A percentile compares a stretch with the other conserved stretches of the same genome.
Evolutionary conservation across 176 grass and related monocot species (phyloP).

Genomic region (Panicum miliaceum): DNA sequence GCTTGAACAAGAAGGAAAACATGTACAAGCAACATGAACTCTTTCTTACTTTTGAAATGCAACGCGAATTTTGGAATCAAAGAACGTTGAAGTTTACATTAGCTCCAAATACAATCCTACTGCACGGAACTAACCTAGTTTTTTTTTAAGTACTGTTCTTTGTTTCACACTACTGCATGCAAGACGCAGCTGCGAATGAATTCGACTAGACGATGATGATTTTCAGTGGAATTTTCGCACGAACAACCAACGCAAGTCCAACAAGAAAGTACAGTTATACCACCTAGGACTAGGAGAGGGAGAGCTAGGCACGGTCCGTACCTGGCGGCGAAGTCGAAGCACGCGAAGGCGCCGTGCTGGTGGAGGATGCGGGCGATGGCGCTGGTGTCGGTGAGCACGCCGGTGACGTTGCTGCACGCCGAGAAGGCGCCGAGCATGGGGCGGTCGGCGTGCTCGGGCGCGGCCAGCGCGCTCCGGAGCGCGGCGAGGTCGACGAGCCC

Average conservation of each 20-base stretch:
- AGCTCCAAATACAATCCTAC: no score
- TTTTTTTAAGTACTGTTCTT: no score
- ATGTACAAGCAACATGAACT: neutral
- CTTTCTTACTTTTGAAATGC: neutral
- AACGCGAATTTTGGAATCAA: no score
- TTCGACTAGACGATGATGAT: no score
- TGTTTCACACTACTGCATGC: no score
- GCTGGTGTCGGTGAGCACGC: constrained; percentile 61
- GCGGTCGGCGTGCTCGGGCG: constrained; percentile 37
- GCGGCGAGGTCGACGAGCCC: constrained; percentile 63
- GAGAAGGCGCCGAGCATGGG: constrained; percentile 84
- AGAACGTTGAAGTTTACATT: no score
- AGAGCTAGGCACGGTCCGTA: neutral
- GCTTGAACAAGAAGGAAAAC: neutral
- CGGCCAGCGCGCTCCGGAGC: constrained; percentile 33
- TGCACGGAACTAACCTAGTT: no score
- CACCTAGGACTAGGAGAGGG: no score
- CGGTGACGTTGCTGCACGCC: constrained; percentile 87
- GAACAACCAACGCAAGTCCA: neutral
- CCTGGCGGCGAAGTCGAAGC: constrained; percentile 92
- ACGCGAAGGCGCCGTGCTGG: constrained; percentile 74
- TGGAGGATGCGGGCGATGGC: constrained; percentile 65
- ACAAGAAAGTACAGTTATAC: neutral
- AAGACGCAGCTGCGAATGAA: no score
- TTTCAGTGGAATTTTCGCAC: no score